phyloP scores from a whole-genome alignment of 192 early-diverging fungal genomes.

The Dimargaris cristalligena region DNA sequence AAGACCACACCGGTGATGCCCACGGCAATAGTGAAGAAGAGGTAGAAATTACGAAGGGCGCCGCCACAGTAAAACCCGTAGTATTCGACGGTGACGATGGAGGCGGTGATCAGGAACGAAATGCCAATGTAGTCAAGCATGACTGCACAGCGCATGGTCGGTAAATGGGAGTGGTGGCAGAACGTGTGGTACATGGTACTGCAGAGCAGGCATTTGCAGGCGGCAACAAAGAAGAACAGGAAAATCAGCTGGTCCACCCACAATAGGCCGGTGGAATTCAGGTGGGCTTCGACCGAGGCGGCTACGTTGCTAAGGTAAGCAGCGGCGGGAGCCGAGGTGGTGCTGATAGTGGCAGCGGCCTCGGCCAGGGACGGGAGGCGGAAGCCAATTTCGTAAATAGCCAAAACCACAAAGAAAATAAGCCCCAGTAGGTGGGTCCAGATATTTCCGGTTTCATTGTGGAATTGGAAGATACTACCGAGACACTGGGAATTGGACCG shows the following conservation, averaged over 20 bases:
- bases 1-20: slow-evolving; percentile 30
- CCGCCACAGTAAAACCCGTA: slow-evolving; percentile 38
- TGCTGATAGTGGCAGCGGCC: no score
- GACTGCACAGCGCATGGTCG: slow-evolving; percentile 34
- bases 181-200: slow-evolving; percentile 44
- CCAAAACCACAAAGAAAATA: slow-evolving; percentile 35
- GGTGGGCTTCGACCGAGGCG: slow-evolving; percentile 18
- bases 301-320: slow-evolving; percentile 11
- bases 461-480: slow-evolving; percentile 40
- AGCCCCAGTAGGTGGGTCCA: slow-evolving; percentile 47
- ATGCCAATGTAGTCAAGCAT: slow-evolving; percentile 49
- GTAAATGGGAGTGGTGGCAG: slow-evolving; percentile 33
- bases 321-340: slow-evolving; percentile 6
- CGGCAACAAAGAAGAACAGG: slow-evolving; percentile 36
- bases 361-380: slow-evolving; percentile 11
- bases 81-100: slow-evolving; percentile 35
- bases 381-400: slow-evolving; percentile 27
- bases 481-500: slow-evolving; percentile 32
- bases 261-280: not conserved
- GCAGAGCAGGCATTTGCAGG: slow-evolving; percentile 37
- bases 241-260: slow-evolving; percentile 29
- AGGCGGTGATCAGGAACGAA: slow-evolving; percentile 40
- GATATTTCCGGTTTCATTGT: slow-evolving; percentile 55
- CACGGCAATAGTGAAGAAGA: slow-evolving; percentile 28
- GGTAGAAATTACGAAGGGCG: slow-evolving; percentile 24